A percentile compares a stretch with the other conserved stretches of the same genome.
phyloP scores from a whole-genome alignment of 345 rosid species.

The Raphanus sativus region DNA sequence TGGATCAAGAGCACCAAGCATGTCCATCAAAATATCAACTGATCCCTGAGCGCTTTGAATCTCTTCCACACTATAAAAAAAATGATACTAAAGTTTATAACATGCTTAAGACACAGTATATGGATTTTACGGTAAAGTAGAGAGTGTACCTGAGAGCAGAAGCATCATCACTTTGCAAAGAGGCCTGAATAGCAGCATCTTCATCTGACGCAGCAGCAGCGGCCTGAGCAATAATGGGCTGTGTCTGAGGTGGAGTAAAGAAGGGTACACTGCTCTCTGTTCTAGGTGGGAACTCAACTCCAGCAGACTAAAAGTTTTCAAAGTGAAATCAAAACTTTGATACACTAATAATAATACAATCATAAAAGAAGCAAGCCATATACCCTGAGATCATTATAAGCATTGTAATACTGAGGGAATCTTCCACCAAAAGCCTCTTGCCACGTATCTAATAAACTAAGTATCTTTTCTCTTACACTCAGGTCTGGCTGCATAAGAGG shows the following conservation, averaged over 20 bases:
- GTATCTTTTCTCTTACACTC: conserved; percentile 88
- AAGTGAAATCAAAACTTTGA: neutral
- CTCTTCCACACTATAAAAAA: conserved; percentile 59
- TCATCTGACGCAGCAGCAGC: conserved; percentile 52
- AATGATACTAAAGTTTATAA: conserved; percentile 2
- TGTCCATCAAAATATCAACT: conserved; percentile 75
- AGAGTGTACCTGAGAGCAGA: conserved; percentile 78
- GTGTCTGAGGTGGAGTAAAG: conserved; percentile 95
- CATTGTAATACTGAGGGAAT: conserved; percentile 81
- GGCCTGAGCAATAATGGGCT: conserved; percentile 44
- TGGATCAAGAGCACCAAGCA: conserved; percentile 84
- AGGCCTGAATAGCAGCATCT: conserved; percentile 89
- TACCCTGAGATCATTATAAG: conserved; percentile 87
- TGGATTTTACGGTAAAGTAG: neutral
- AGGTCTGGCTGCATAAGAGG: conserved; percentile 79
- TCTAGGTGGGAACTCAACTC: conserved; percentile 89
- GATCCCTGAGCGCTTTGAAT: conserved; percentile 71
- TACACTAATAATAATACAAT: too few species aligned
- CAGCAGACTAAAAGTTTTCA: conserved; percentile 53
- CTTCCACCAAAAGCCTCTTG: conserved; percentile 80
- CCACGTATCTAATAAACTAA: conserved; percentile 55
- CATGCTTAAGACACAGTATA: too few species aligned
- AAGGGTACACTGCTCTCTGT: conserved; percentile 74
- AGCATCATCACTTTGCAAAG: conserved; percentile 77
- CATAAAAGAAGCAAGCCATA: too few species aligned